Evolutionary conservation across 371 early-diverging fungal genomes (phyloP).

Genomic region (Mucor lusitanicus): DNA sequence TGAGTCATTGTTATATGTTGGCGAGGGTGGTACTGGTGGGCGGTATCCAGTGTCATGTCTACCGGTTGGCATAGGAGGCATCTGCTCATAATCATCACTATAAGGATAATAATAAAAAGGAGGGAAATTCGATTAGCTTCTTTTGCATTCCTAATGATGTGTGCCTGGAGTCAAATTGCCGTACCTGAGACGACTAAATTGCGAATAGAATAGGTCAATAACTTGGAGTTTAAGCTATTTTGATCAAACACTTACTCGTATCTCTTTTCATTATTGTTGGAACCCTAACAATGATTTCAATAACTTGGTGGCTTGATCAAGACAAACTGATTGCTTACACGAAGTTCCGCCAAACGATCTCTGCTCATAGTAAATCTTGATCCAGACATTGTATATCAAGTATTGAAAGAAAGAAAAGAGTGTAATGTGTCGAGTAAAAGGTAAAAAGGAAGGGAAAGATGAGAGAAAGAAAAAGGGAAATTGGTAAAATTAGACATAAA

Average conservation of each 20-base stretch:
- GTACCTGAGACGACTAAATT: constrained; percentile 45
- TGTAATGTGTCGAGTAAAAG: constrained; percentile 7
- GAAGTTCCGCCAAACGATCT: constrained; percentile 53
- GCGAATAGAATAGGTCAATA: background rate
- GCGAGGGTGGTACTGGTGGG: constrained; percentile 45
- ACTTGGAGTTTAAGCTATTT: background rate
- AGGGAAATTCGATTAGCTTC: background rate
- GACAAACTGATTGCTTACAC: constrained; percentile 20
- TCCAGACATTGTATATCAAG: constrained; percentile 27
- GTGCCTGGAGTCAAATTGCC: background rate
- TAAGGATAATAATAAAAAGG: background rate
- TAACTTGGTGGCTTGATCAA: background rate
- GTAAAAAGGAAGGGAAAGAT: constrained; percentile 18
- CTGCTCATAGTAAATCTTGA: constrained; percentile 58
- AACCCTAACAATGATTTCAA: constrained; percentile 20
- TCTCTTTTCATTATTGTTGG: constrained; percentile 37
- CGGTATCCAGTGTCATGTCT: constrained; percentile 34
- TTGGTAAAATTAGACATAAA: background rate
- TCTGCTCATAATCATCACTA: constrained; percentile 45
- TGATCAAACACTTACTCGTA: constrained; percentile 41
- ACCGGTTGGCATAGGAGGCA: constrained; percentile 41
- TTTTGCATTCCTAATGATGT: background rate
- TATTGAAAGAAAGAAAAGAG: constrained; percentile 3
- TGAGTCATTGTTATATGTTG: constrained; percentile 34
- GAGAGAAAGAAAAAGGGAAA: constrained; percentile 7